These are phyloP conservation scores for Pulicaria dysenterica DNA, from an alignment of 129 eudicot genomes.

Conservation along the genomic window DNA sequence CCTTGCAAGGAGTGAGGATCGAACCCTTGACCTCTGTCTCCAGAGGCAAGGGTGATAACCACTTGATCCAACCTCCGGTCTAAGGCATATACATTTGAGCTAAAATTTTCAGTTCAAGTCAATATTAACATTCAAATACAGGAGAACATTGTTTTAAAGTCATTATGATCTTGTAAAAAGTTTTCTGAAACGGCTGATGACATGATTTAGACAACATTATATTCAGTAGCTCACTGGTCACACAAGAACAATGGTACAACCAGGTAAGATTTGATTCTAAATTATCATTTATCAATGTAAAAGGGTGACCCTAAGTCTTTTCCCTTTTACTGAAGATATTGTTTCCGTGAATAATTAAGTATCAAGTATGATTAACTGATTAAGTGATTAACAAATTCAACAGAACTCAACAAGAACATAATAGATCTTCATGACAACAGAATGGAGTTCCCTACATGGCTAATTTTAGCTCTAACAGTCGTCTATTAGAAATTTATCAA, in stretches of 20 bases:
- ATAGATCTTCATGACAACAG: no score
- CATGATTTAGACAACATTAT: constrained; percentile 1
- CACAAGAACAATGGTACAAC: constrained; percentile 6
- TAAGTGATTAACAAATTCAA: constrained; percentile 6
- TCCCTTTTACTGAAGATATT: constrained; percentile 16
- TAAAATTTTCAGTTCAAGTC: not conserved
- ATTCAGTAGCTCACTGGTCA: not conserved
- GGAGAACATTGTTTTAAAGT: not conserved
- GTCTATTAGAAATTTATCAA: constrained; percentile 7
- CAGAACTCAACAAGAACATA: constrained; percentile 2
- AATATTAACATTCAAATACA: constrained; percentile 11
- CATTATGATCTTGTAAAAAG: constrained; percentile 10
- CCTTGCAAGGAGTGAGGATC: no score
- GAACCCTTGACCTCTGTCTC: no score
- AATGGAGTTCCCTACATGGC: no score
- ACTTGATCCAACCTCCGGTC: no score
- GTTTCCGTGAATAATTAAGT: not conserved
- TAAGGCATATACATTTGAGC: not conserved
- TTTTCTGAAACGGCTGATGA: not conserved
- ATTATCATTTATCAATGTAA: not conserved
- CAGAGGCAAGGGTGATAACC: no score
- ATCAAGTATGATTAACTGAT: not conserved
- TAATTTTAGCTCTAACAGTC: not conserved
- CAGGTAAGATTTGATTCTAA: not conserved
- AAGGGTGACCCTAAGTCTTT: not conserved